A percentile compares a stretch with the other conserved stretches of the same genome.
Evolutionary conservation across 202 grass and related monocot species (phyloP).

Genomic region (Panicum hallii): DNA sequence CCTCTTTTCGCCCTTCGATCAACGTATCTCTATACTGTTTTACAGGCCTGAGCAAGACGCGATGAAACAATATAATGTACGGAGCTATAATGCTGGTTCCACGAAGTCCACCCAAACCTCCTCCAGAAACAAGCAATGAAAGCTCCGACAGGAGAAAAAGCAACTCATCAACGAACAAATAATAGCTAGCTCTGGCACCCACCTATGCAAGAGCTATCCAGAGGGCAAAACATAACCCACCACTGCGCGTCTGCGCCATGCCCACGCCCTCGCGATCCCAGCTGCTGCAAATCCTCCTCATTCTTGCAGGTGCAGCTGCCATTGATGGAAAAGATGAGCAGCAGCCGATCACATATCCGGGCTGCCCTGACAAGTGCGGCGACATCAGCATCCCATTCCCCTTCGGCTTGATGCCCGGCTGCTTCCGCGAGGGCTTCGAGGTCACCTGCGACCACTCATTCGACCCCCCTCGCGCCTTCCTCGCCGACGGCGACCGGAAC

Average conservation of each 20-base stretch:
- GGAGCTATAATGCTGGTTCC: not conserved
- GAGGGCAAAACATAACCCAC: no score
- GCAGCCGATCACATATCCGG: not conserved
- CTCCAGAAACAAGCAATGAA: not conserved
- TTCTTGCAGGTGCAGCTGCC: not conserved
- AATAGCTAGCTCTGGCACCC: not conserved
- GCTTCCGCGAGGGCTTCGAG: not conserved
- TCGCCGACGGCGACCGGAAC: not conserved
- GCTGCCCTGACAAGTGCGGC: constrained; percentile 25
- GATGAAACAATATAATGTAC: not conserved
- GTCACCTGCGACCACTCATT: constrained; percentile 22
- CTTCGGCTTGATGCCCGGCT: constrained; percentile 4
- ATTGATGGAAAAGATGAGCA: not conserved
- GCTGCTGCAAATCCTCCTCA: not conserved
- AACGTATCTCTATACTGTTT: no score
- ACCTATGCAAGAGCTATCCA: not conserved
- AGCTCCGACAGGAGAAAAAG: no score
- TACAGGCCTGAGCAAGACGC: not conserved
- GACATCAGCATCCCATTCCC: constrained; percentile 17
- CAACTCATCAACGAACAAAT: not conserved
- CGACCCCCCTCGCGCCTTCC: constrained; percentile 14
- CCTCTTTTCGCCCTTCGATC: not conserved
- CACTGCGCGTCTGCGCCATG: not conserved
- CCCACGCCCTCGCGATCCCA: not conserved
- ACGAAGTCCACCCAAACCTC: not conserved